phyloP scores from a whole-genome alignment of 2,329 filamentous ascomycete genomes.

The Talaromyces sp. region DNA sequence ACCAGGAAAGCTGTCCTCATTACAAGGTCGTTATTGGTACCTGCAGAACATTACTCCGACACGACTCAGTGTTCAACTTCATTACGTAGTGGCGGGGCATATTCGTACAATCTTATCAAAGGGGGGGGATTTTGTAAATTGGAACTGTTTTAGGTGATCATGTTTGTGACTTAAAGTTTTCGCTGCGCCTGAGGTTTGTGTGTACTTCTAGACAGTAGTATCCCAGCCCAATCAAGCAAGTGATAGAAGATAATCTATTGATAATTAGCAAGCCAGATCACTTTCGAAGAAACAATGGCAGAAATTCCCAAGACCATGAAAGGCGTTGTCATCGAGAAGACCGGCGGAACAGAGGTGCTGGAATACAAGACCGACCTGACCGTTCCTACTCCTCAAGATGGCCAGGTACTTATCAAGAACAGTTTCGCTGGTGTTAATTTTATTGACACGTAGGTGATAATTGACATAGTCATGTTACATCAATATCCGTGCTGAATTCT shows the following conservation, averaged over 20 bases:
- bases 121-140: not conserved
- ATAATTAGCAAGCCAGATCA: not conserved
- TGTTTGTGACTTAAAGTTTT: not conserved
- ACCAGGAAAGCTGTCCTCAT: not conserved
- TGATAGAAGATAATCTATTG: not conserved
- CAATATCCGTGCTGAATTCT: not conserved
- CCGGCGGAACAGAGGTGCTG: slow-evolving; percentile 64
- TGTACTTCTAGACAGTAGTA: not conserved
- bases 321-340: slow-evolving; percentile 64
- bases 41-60: not conserved
- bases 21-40: not conserved
- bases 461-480: not conserved
- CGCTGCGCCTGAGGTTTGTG: not conserved
- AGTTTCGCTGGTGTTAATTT: slow-evolving; percentile 72
- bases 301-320: slow-evolving; percentile 61
- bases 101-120: not conserved
- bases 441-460: slow-evolving; percentile 60
- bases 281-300: not conserved
- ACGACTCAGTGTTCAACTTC: not conserved
- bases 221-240: not conserved
- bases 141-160: not conserved
- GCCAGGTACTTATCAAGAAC: slow-evolving; percentile 71
- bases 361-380: slow-evolving; percentile 65
- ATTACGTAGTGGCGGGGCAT: not conserved
- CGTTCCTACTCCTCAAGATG: slow-evolving; percentile 60